Percentiles rank a stretch among this genome's conserved stretches.
Conservation (phyloP, 768 basidiomycete genomes). For the Cystofilobasidium capitatum region DNA sequence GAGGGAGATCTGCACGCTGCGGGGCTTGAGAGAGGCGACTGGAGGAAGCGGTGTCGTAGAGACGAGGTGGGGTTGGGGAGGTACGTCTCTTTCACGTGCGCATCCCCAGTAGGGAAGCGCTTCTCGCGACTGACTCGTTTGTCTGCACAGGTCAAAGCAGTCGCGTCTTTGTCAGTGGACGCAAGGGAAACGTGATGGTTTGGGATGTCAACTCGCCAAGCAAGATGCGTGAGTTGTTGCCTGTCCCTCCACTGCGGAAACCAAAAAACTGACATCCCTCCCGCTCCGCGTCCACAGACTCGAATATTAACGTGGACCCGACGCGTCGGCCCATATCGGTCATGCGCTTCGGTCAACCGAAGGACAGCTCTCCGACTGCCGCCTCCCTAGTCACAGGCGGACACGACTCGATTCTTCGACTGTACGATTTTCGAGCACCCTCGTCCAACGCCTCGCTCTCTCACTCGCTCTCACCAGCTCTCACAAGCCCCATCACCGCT, state of each 20-base stretch:
- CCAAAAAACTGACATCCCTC: neutral
- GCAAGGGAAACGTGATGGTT: slow-evolving; percentile 20
- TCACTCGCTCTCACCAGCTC: neutral
- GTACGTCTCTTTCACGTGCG: neutral
- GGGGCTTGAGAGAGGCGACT: slow-evolving; percentile 21
- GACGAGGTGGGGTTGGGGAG: slow-evolving; percentile 19
- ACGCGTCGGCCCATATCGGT: slow-evolving; percentile 17
- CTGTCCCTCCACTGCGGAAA: neutral
- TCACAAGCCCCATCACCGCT: slow-evolving; percentile 10
- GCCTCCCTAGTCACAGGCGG: slow-evolving; percentile 21
- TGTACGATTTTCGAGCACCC: slow-evolving; percentile 12
- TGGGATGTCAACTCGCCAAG: slow-evolving; percentile 23
- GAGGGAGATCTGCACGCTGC: slow-evolving; percentile 8
- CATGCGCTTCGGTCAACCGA: slow-evolving; percentile 14
- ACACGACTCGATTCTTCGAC: slow-evolving; percentile 20
- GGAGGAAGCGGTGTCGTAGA: slow-evolving; percentile 22
- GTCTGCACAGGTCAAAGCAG: neutral
- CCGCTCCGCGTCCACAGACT: neutral
- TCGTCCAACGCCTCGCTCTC: neutral
- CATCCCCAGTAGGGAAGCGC: too few relatives aligned
- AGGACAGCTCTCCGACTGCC: neutral
- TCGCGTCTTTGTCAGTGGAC: slow-evolving; percentile 17
- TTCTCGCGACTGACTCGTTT: neutral
- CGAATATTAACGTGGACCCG: slow-evolving; percentile 16
- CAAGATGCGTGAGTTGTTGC: slow-evolving; percentile 14